Evolutionary conservation across 2,329 filamentous ascomycete species (phyloP), one percentile per base, ranked within the genome.

Genomic region (Colletotrichum chrysophilum): DNA sequence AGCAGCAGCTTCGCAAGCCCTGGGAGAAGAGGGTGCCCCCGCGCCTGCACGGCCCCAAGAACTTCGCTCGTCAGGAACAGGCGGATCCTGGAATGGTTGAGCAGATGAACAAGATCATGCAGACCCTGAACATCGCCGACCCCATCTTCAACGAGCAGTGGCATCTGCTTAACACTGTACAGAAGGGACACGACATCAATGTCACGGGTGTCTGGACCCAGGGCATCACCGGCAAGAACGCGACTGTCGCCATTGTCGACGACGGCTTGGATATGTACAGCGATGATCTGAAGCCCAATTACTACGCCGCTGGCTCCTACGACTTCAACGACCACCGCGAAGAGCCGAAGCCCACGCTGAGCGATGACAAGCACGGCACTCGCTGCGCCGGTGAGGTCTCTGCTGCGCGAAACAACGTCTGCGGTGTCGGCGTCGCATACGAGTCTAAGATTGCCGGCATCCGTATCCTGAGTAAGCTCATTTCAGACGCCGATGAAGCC

Each of bases 251-350:
- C 70, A 97, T 99, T 79, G 95, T 99, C 5, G 97, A 99, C 81
- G 97, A 99, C 85, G 97, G 97, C 0, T 85, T 99, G 78, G 97
- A 99, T 82, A 97, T 99, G 94, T 92, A 98, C 86, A 98, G 96
- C 87, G 90, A 95, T 30, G 97, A 99, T 83, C 87, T 99, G 61
- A 96, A 94, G 84, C 94, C 92, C 80, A 99, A 99, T 84, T 99
- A 98, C 86, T 98, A 96, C 82, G 94, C 95, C 2, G 92, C 92
- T 73, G 97, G 97, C 30, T 98, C 96, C 4, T 98, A 94, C 86
- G 97, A 99, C 85, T 99, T 98, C 88, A 99, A 99, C 84, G 96
- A 98, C 81, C 89, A 94, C 66, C 90, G 89, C 3, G 88, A 93
- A 2, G 93, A 97, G 79, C 97, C 97, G 4, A 93, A 92, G 76